Evolutionary conservation across 202 grass and related monocot genomes (phyloP), one percentile per base, ranked within the genome.

Genomic region (Miscanthus sacchariflorus): DNA sequence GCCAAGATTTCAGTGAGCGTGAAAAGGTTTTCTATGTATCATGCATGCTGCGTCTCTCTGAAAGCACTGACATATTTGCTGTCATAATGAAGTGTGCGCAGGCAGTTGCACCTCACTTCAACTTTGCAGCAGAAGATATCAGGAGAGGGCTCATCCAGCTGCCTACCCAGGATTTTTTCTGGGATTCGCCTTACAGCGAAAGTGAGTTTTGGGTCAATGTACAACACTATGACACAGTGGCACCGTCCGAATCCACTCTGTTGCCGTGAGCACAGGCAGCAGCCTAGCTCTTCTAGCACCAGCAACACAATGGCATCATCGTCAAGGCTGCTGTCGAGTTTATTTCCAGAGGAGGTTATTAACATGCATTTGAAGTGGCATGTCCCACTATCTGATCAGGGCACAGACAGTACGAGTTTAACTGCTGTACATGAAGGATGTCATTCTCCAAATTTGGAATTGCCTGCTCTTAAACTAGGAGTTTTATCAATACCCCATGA

Each of bases 151-250:
- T 72, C 18, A n/a, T 42, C 2, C 69, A 40, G 9, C 4, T 73
- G 21, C 70, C 40, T 25, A 25, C 70, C 19, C 21, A 73, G 21
- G 70, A 73, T 73, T 73, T 73, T 73, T 73, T 21, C 4, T 73
- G 40, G 39, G 11, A 44, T n/a, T 43, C 38, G 5, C 39, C 19
- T 12, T 72, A 44, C 10, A 0, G 70, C 0, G 21, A 44, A 73
- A 73, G 21, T 13, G 9, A 9, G 10, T 24, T 43, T 18, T 18
- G 38, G 38, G 39, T 24, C 19, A 24, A 72, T 1, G 39, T 44
- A 21, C 38, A 72, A 23, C 21, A 74, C 40, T 74, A 24, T 45
- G 40, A 74, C 71, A 45, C 71, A 25, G 2, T 25, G 40, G 40
- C 11, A 24, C 21, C 71, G 40, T 14, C 71, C 71, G 6, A 74